phyloP scores from a whole-genome alignment of 371 early-diverging fungal genomes.

The Mucor irregularis region DNA sequence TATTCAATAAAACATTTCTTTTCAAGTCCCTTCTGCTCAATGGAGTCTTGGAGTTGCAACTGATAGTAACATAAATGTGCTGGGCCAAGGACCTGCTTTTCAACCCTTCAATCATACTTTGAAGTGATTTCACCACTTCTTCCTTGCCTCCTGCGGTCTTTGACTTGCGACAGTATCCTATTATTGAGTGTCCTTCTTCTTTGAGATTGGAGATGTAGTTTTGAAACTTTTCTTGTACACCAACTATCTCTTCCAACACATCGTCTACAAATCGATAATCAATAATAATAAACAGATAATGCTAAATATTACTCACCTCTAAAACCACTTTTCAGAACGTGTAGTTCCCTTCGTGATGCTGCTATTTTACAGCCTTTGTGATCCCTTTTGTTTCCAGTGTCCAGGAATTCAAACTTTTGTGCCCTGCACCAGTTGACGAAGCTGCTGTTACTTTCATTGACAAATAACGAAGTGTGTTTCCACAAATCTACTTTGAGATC shows the following conservation, averaged over 20 bases:
- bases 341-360: conserved; percentile 11
- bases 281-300: conserved; percentile 17
- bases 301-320: conserved; percentile 18
- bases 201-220: conserved; percentile 13
- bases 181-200: conserved; percentile 8
- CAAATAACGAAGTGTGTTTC: conserved; percentile 6
- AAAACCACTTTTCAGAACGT: conserved; percentile 12
- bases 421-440: conserved; percentile 10
- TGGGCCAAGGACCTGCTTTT: conserved; percentile 10
- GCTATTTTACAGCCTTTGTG: conserved; percentile 8
- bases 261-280: conserved; percentile 13
- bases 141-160: neutral
- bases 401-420: conserved; percentile 14
- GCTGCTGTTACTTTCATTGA: neutral
- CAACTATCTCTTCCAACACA: conserved; percentile 11
- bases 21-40: conserved; percentile 19
- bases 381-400: conserved; percentile 5
- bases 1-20: conserved; percentile 8
- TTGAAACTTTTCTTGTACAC: conserved; percentile 14
- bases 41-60: conserved; percentile 10
- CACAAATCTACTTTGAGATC: conserved; percentile 1
- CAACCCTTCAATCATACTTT: conserved; percentile 9
- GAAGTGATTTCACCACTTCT: conserved; percentile 12
- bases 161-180: conserved; percentile 17
- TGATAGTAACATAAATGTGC: conserved; percentile 12